phyloP scores from a whole-genome alignment of 768 basidiomycete species.

The Tulasnella sp. region DNA sequence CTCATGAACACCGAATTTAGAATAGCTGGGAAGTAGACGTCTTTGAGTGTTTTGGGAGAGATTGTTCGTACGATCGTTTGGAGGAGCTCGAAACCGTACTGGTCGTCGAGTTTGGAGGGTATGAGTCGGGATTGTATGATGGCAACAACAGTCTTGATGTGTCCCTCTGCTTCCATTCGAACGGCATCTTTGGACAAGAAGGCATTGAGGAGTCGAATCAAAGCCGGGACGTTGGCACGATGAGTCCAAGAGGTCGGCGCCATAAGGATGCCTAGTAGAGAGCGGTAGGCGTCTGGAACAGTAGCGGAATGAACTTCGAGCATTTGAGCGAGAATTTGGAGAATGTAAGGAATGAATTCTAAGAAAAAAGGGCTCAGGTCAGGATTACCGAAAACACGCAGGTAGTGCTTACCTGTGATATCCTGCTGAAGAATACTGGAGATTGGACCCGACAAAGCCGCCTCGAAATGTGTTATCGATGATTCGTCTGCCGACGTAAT shows the following conservation, averaged over 20 bases:
- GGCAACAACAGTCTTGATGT: conserved; percentile 77
- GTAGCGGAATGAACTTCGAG: conserved; percentile 72
- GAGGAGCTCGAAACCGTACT: conserved; percentile 88
- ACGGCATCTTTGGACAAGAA: conserved; percentile 73
- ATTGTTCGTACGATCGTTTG: conserved; percentile 73
- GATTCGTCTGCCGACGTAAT: conserved; percentile 70
- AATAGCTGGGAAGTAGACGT: conserved; percentile 70
- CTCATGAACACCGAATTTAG: conserved; percentile 79
- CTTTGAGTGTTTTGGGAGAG: conserved; percentile 67
- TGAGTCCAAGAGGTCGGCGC: conserved; percentile 87
- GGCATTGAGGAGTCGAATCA: conserved; percentile 89
- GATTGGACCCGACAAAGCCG: conserved; percentile 81
- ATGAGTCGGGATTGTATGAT: conserved; percentile 89
- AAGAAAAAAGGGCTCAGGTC: neutral
- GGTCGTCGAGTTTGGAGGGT: conserved; percentile 86
- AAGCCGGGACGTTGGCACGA: conserved; percentile 90
- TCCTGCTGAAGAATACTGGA: conserved; percentile 88
- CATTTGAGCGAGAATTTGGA: conserved; percentile 96
- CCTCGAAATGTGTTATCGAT: conserved; percentile 76
- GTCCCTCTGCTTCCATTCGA: conserved; percentile 69
- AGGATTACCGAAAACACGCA: neutral
- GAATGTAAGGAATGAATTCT: conserved; percentile 98
- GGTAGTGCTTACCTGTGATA: conserved; percentile 71
- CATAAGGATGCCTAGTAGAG: conserved; percentile 78
- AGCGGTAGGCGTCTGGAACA: conserved; percentile 75